Evolutionary conservation across 108 stramenopile species (phyloP), one percentile per base, ranked within the genome.

Genomic region (Fistulifera pelliculosa): DNA sequence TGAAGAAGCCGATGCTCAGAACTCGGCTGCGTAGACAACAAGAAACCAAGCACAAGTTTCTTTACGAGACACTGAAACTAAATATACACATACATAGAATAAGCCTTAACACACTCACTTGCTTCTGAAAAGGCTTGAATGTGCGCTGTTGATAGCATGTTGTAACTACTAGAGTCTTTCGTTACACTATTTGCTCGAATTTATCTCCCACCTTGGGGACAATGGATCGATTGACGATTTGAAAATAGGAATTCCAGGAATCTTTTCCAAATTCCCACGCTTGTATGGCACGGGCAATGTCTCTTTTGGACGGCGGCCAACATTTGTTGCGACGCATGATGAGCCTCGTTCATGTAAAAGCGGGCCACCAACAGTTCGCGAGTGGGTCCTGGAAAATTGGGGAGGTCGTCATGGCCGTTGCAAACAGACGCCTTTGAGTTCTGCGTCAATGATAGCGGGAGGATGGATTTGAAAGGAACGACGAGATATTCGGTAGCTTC

Each of bases 201-300:
- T 81, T 80, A 28, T 81, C 84, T 2, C 84, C 84, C 1, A 81
- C 78, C 58, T 85, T 85, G 12, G 71, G 60, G 26, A 62, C 50
- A 68, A 85, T 79, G 10, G 49, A 45, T 45, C 65, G 61, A 57
- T 85, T 85, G 28, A 85, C 71, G 31, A 81, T 69, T 26, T 70
- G 69, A 47, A 77, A 72, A 24, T 81, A 85, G 13, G 71, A 73
- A 63, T 85, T 85, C 67, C 67, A 85, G 16, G 70, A 75, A 71
- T 85, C 80, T 28, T 54, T 66, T 26, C 84, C 84, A 69, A 77
- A 81, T 22, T 79, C 75, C 80, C 77, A 85, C 35, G 80, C 80
- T 15, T 45, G 70, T 22, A 69, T 23, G 0, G 80, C 73, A 16
- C 69, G 59, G 14, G 24, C 27, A 19, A 41, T 21, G 62, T 85